These are phyloP conservation scores for Lodderomyces pseudojiufengensis DNA, from an alignment of 1,139 yeast genomes.

Conservation along the genomic window DNA sequence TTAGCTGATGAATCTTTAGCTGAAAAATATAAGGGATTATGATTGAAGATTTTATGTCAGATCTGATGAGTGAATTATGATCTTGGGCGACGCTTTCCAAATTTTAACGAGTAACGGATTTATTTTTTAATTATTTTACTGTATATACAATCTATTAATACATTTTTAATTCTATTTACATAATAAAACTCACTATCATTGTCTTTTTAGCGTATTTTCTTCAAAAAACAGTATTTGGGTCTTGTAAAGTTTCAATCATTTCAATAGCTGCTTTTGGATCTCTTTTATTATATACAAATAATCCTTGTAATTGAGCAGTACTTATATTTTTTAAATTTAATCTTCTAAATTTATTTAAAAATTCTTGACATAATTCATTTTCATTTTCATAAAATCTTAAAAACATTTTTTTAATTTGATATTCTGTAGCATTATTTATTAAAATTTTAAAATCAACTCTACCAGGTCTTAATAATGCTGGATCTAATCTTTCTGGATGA, in stretches of 20 bases:
- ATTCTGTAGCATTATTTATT: conserved; percentile 79
- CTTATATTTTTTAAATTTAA: conserved; percentile 60
- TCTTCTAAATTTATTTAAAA: conserved; percentile 49
- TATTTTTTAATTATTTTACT: too few species aligned
- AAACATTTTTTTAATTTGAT: conserved; percentile 82
- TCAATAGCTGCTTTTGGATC: conserved; percentile 74
- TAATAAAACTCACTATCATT: too few species aligned
- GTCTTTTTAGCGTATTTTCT: background rate
- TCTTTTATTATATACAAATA: conserved; percentile 87
- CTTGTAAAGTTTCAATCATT: conserved; percentile 49
- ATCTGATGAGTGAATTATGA: too few species aligned
- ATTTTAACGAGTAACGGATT: too few species aligned
- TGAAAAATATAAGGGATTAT: conserved; percentile 28
- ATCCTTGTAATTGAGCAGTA: conserved; percentile 94
- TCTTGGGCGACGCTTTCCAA: too few species aligned
- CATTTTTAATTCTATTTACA: too few species aligned
- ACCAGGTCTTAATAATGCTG: conserved; percentile 87
- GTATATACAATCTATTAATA: too few species aligned
- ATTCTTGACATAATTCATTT: conserved; percentile 54
- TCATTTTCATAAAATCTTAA: conserved; percentile 78
- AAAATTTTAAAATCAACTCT: conserved; percentile 82
- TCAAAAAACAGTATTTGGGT: conserved; percentile 31
- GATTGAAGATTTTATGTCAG: background rate
- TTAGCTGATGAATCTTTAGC: conserved; percentile 21
- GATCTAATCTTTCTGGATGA: conserved; percentile 90